Conservation (phyloP, 805 yeast genomes). For the Schwanniomyces occidentalis region DNA sequence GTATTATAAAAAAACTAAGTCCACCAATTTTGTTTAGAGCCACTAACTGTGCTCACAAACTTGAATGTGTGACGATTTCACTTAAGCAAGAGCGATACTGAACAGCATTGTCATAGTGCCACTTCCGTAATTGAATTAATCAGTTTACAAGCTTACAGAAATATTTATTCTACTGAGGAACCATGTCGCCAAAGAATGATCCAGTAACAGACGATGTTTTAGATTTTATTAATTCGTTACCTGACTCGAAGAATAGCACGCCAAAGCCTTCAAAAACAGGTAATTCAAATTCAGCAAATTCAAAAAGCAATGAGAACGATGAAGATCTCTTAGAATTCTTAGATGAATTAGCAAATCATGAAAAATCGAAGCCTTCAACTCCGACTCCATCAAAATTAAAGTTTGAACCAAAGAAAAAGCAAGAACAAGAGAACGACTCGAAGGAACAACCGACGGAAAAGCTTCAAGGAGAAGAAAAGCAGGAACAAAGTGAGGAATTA, state of each 20-base stretch:
- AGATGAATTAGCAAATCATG: constrained; percentile 72
- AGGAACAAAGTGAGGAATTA: constrained; percentile 10
- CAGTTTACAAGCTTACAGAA: too few species aligned
- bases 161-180: too few species aligned
- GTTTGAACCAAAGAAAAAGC: constrained; percentile 34
- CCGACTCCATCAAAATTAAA: constrained; percentile 20
- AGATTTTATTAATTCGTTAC: constrained; percentile 77
- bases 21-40: too few species aligned
- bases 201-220: constrained; percentile 72
- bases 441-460: constrained; percentile 1
- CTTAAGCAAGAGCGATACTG: too few species aligned
- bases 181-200: constrained; percentile 19
- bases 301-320: constrained; percentile 38
- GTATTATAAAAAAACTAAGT: too few species aligned
- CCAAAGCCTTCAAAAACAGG: constrained; percentile 27
- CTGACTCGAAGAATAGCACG: constrained; percentile 50
- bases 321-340: constrained; percentile 56
- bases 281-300: constrained; percentile 14
- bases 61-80: too few species aligned
- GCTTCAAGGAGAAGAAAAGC: constrained; percentile 5
- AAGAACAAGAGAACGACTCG: constrained; percentile 21
- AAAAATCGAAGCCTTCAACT: constrained; percentile 30
- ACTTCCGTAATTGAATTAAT: too few species aligned
- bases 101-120: too few species aligned
- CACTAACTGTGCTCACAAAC: too few species aligned